A percentile compares a stretch with the other conserved stretches of the same genome.
Evolutionary conservation across 2,329 filamentous ascomycete species (phyloP).

Genomic region (Decorospora gaudefroyi): DNA sequence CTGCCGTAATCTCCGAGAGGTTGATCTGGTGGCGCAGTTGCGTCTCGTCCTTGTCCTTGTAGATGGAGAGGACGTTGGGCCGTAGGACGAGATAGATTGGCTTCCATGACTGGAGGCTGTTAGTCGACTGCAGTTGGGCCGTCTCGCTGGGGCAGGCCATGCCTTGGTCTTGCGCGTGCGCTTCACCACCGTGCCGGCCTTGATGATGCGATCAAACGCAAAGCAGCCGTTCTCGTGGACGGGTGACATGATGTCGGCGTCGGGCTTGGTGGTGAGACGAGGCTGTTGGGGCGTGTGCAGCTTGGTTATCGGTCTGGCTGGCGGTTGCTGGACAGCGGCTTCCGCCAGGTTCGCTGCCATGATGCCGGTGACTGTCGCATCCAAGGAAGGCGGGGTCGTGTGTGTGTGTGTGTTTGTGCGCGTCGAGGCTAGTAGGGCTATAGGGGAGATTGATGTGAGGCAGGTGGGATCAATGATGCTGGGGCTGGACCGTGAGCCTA

Average conservation of each 20-base stretch:
- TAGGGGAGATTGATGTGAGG: slow-evolving; percentile 7
- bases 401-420: slow-evolving; percentile 9
- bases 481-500: too few relatives aligned
- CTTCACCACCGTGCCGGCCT: slow-evolving; percentile 83
- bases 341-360: slow-evolving; percentile 30
- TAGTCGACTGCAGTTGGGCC: slow-evolving; percentile 13
- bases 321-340: slow-evolving; percentile 34
- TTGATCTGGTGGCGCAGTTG: slow-evolving; percentile 87
- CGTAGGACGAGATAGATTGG: slow-evolving; percentile 85
- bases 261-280: slow-evolving; percentile 29
- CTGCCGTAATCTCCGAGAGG: slow-evolving; percentile 87
- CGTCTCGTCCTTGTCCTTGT: slow-evolving; percentile 88
- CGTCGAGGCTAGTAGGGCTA: not conserved
- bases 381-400: slow-evolving; percentile 11
- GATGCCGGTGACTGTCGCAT: slow-evolving; percentile 25
- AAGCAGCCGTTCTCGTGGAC: slow-evolving; percentile 96
- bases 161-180: slow-evolving; percentile 82
- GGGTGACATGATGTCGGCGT: slow-evolving; percentile 73
- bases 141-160: not conserved
- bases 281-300: slow-evolving; percentile 33
- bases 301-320: slow-evolving; percentile 31
- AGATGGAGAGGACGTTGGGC: slow-evolving; percentile 86
- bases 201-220: slow-evolving; percentile 91
- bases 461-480: too few relatives aligned
- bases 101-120: slow-evolving; percentile 75